Conservation (phyloP, 2,329 filamentous ascomycete species). For the Coccinonectria pachysandricola region DNA sequence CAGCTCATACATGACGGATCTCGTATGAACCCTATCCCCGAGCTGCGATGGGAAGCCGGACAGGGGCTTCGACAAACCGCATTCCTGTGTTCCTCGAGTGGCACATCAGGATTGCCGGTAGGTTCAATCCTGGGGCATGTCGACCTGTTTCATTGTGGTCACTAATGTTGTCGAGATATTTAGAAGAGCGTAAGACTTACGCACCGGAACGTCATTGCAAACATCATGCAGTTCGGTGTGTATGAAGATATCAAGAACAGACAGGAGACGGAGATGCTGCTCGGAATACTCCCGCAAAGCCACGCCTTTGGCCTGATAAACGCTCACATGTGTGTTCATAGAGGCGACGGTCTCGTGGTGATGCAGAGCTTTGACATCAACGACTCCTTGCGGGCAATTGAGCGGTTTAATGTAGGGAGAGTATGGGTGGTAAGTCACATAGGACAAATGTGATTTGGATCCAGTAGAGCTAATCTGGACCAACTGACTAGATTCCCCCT, state of each 20-base stretch:
- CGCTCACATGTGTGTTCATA: too few relatives aligned
- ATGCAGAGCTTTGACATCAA: too few relatives aligned
- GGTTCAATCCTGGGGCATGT: slow-evolving; percentile 10
- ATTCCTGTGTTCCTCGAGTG: slow-evolving; percentile 71
- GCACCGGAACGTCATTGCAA: slow-evolving; percentile 69
- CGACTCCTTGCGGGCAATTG: too few relatives aligned
- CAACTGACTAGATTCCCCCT: too few relatives aligned
- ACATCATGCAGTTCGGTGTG: slow-evolving; percentile 51
- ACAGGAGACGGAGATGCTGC: slow-evolving; percentile 33
- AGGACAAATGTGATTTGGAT: slow-evolving; percentile 45
- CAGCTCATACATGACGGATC: slow-evolving; percentile 53
- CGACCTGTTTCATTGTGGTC: background rate
- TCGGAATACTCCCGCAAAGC: slow-evolving; percentile 63
- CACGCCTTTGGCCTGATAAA: too few relatives aligned
- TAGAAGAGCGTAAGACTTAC: slow-evolving; percentile 81
- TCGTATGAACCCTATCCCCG: slow-evolving; percentile 38
- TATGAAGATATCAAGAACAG: slow-evolving; percentile 29
- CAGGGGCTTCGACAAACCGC: slow-evolving; percentile 59
- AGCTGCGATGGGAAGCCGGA: slow-evolving; percentile 49
- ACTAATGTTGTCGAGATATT: slow-evolving; percentile 1
- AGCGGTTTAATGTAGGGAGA: too few relatives aligned
- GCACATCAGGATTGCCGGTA: slow-evolving; percentile 68
- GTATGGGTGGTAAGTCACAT: too few relatives aligned
- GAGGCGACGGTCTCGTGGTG: too few relatives aligned
- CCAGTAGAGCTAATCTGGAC: too few relatives aligned